phyloP scores from a whole-genome alignment of 345 rosid genomes.

The Turritis glabra region DNA sequence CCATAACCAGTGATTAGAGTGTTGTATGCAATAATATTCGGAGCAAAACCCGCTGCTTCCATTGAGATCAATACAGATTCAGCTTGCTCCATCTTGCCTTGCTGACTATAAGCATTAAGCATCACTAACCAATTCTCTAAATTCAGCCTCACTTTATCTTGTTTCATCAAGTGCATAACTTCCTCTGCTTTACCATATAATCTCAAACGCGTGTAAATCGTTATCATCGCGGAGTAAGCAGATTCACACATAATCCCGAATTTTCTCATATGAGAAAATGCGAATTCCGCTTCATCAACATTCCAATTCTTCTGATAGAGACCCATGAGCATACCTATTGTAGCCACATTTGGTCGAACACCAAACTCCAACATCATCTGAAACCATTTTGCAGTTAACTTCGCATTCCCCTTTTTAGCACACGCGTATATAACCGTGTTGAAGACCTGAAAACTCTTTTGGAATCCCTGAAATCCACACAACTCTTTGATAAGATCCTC shows the following conservation, averaged over 20 bases:
- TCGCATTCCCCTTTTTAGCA: conserved; percentile 58
- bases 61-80: conserved; percentile 56
- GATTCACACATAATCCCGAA: conserved; percentile 66
- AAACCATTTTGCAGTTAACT: conserved; percentile 68
- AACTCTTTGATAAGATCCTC: conserved; percentile 56
- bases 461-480: conserved; percentile 35
- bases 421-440: conserved; percentile 70
- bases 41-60: conserved; percentile 56
- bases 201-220: conserved; percentile 74
- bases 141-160: conserved; percentile 56
- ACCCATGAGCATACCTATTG: conserved; percentile 86
- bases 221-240: conserved; percentile 90
- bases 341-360: conserved; percentile 74
- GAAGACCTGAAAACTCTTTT: conserved; percentile 59
- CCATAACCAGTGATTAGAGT: conserved; percentile 85
- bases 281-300: conserved; percentile 72
- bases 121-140: conserved; percentile 82
- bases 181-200: conserved; percentile 73
- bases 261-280: conserved; percentile 66
- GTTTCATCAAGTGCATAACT: conserved; percentile 58
- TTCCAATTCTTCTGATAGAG: conserved; percentile 78
- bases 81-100: conserved; percentile 74
- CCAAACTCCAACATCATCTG: conserved; percentile 70
- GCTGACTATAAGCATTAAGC: conserved; percentile 85
- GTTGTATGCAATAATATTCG: conserved; percentile 71